A percentile compares a stretch with the other conserved stretches of the same genome.
Conservation (phyloP, 2,329 filamentous ascomycete genomes). For the Stylonectria norvegica region DNA sequence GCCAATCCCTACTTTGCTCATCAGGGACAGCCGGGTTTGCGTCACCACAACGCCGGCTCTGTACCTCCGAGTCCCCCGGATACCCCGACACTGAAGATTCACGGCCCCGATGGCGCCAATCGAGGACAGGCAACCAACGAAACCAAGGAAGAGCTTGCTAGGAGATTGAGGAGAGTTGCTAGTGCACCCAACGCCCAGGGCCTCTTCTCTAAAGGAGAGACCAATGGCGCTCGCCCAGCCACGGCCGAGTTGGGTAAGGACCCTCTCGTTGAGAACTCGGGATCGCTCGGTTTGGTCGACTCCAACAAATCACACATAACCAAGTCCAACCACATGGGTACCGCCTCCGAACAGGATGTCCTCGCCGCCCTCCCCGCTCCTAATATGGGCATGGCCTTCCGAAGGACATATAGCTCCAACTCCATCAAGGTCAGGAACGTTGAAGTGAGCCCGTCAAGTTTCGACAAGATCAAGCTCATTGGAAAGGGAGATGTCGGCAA, state of each 20-base stretch:
- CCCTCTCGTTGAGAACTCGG: constrained; percentile 54
- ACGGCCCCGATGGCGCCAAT: constrained; percentile 62
- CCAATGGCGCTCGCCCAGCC: constrained; percentile 65
- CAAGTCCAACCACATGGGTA: constrained; percentile 33
- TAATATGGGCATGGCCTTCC: constrained; percentile 70
- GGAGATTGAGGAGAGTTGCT: constrained; percentile 88
- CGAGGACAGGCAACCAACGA: constrained; percentile 68
- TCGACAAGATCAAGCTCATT: constrained; percentile 99
- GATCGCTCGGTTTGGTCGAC: constrained; percentile 37
- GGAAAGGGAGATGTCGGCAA: constrained; percentile 98
- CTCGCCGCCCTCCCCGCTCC: constrained; percentile 63
- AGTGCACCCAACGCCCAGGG: constrained; percentile 97
- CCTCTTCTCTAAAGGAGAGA: constrained; percentile 62
- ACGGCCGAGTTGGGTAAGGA: constrained; percentile 87
- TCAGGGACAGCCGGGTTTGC: constrained; percentile 86
- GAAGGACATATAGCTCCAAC: constrained; percentile 96
- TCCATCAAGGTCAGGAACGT: constrained; percentile 98
- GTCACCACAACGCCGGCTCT: constrained; percentile 92
- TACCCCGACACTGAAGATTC: constrained; percentile 74
- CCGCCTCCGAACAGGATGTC: constrained; percentile 45
- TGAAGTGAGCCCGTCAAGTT: constrained; percentile 90
- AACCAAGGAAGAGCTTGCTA: constrained; percentile 89
- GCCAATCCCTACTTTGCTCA: constrained; percentile 98
- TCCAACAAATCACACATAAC: constrained; percentile 23
- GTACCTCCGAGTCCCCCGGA: constrained; percentile 90